Percentiles rank a stretch among this genome's conserved stretches.
Conservation (phyloP, 208 protist genomes). For the Acanthamoeba castellanii region DNA sequence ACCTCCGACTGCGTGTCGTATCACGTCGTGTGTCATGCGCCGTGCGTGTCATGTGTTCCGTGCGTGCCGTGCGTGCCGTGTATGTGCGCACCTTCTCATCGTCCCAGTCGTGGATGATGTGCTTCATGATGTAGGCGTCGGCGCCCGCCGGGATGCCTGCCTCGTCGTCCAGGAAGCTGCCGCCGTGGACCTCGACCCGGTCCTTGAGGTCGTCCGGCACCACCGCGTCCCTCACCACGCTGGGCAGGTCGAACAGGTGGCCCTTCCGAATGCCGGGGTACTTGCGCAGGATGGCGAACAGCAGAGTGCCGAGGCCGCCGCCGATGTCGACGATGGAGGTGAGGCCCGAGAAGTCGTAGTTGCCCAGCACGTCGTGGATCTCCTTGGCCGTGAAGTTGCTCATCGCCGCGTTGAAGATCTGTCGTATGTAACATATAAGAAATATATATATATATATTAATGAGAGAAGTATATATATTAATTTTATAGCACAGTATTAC, state of each 20-base stretch:
- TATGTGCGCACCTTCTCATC: not conserved
- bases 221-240: not conserved
- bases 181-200: not conserved
- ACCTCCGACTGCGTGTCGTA: not conserved
- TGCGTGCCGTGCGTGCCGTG: no score
- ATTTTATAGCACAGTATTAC: no score
- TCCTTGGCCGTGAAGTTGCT: not conserved
- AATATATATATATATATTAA: no score
- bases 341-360: not conserved
- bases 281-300: not conserved
- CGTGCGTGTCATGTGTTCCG: no score
- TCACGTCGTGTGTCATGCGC: no score
- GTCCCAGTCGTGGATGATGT: constrained; percentile 36
- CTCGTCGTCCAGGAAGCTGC: constrained; percentile 12
- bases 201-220: constrained; percentile 22
- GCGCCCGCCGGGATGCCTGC: not conserved
- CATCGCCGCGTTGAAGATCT: constrained; percentile 34
- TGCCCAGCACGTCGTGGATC: not conserved
- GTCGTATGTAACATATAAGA: no score
- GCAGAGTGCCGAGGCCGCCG: not conserved
- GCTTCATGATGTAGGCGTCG: constrained; percentile 31
- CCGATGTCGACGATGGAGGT: not conserved
- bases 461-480: no score
- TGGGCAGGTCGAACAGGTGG: not conserved
- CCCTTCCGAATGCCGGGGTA: not conserved